Evolutionary conservation across 768 basidiomycete genomes (phyloP).

Genomic region (Pleurotus citrinopileatus): DNA sequence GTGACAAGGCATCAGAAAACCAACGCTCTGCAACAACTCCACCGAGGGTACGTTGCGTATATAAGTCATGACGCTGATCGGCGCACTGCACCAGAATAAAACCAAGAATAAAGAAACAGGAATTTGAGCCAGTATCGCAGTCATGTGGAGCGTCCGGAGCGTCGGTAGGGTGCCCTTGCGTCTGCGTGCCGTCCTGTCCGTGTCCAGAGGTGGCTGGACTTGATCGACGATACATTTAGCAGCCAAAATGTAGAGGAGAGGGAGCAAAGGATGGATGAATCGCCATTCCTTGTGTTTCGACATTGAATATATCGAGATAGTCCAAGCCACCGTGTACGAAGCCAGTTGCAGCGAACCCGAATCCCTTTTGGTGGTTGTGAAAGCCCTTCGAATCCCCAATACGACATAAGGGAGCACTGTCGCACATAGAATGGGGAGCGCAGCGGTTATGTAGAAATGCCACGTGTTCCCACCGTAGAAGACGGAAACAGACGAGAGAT

Average conservation of each 20-base stretch:
- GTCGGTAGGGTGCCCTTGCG: conserved; percentile 18
- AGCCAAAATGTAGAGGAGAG: conserved; percentile 77
- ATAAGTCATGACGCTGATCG: conserved; percentile 71
- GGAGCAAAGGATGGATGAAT: conserved; percentile 90
- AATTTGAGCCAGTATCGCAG: conserved; percentile 49
- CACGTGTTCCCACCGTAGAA: conserved; percentile 87
- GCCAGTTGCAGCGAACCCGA: conserved; percentile 18
- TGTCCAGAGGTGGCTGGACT: conserved; percentile 15
- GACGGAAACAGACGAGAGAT: conserved; percentile 81
- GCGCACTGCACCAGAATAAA: conserved; percentile 76
- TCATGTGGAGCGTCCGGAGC: conserved; percentile 32
- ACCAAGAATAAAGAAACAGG: conserved; percentile 68
- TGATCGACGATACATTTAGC: conserved; percentile 65
- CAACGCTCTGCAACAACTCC: conserved; percentile 51
- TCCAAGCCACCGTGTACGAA: conserved; percentile 52
- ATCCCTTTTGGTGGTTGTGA: conserved; percentile 19
- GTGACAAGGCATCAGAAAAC: conserved; percentile 94
- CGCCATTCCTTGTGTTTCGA: conserved; percentile 97
- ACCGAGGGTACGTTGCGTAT: conserved; percentile 51
- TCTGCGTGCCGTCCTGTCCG: conserved; percentile 6
- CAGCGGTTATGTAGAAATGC: conserved; percentile 91
- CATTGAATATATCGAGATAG: conserved; percentile 67
- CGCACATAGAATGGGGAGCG: conserved; percentile 76
- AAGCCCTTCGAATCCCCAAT: conserved; percentile 49
- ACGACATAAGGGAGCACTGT: conserved; percentile 71